Base-by-base conservation (phyloP, 768 basidiomycete species). In the Pleurotus djamor region DNA sequence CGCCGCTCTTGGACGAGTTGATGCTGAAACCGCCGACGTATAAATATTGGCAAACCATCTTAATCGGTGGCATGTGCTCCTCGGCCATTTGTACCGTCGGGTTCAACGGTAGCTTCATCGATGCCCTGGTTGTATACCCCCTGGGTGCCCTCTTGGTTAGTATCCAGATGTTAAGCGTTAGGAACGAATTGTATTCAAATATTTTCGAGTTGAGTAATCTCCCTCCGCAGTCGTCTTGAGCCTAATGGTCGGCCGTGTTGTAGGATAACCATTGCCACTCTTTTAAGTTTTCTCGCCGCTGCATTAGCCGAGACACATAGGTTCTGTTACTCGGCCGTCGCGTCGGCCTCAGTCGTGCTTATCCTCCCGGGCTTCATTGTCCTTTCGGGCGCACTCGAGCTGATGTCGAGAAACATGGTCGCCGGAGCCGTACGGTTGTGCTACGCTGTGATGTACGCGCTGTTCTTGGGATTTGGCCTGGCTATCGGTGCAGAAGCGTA, bases 351-450 rank as follows among this genome's bases (percentile, higher is more conserved):
- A 4, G 84, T 93, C 56, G 89, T 93, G 3, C 80, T 92, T 61
- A 93, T 94, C 63, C 78, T 93, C 3, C 91, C 91, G 4, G 88
- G 89, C 5, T 88, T 88, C 60, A 83, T 89, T 52, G 84, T 90
- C 8, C 79, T 90, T 12, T 81, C 77, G 64, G 94, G 89, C 51
- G 81, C 87, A 9, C 83, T 94, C 34, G 93, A 94, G 67, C 73
- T 94, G 17, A 83, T 91, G 60, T 88, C 91, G 3, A 83, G 91
- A 14, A 91, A 90, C 61, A 87, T 96, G 65, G 85, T 93, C 34
- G 79, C 91, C 0, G 92, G 94, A n/a, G 87, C 91, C 9, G 92
- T 94, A 35, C 81, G 91, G 41, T 77, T 94, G 13, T 90, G 89
- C 64, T 94, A 90, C 66, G 83, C 90, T 28, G 78, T 91, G 55